Conservation (phyloP, 306 rosid genomes). For the Sophora flavescens region DNA sequence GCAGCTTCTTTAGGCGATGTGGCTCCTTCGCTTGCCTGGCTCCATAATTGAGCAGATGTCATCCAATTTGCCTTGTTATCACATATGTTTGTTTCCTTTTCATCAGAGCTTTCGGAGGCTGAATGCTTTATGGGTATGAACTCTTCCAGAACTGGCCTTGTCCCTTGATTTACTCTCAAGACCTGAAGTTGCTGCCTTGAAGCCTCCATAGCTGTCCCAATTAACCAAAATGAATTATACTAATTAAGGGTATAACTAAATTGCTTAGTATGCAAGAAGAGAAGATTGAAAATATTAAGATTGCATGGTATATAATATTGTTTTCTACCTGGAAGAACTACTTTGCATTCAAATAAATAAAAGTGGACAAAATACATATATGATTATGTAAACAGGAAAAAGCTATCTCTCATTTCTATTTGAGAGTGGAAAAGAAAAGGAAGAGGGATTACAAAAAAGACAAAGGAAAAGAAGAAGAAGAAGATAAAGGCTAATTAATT, state of each 20-base stretch:
- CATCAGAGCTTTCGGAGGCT: slow-evolving; percentile 67
- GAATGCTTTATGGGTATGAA: slow-evolving; percentile 87
- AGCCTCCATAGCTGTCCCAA: slow-evolving; percentile 77
- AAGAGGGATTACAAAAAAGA: slow-evolving; percentile 33
- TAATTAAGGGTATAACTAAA: background rate
- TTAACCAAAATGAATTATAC: slow-evolving; percentile 1
- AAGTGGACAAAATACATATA: slow-evolving; percentile 2
- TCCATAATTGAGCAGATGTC: slow-evolving; percentile 97
- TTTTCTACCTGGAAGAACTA: slow-evolving; percentile 13
- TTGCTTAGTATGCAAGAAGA: background rate
- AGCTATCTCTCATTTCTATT: slow-evolving; percentile 46
- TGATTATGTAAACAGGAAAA: slow-evolving; percentile 34
- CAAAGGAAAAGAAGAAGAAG: slow-evolving; percentile 33
- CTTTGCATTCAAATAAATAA: slow-evolving; percentile 39
- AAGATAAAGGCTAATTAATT: slow-evolving; percentile 41
- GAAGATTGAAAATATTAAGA: background rate
- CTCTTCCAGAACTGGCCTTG: slow-evolving; percentile 87
- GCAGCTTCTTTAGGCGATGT: slow-evolving; percentile 49
- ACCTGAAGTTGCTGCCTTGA: slow-evolving; percentile 86
- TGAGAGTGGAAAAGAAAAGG: slow-evolving; percentile 49
- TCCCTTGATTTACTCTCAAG: slow-evolving; percentile 63
- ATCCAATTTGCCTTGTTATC: slow-evolving; percentile 98
- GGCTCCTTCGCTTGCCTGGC: slow-evolving; percentile 77
- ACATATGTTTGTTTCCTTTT: slow-evolving; percentile 59
- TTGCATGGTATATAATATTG: slow-evolving; percentile 22